Base-by-base conservation (phyloP, 2,329 filamentous ascomycete genomes). In the Aspergillus transmontanensis region DNA sequence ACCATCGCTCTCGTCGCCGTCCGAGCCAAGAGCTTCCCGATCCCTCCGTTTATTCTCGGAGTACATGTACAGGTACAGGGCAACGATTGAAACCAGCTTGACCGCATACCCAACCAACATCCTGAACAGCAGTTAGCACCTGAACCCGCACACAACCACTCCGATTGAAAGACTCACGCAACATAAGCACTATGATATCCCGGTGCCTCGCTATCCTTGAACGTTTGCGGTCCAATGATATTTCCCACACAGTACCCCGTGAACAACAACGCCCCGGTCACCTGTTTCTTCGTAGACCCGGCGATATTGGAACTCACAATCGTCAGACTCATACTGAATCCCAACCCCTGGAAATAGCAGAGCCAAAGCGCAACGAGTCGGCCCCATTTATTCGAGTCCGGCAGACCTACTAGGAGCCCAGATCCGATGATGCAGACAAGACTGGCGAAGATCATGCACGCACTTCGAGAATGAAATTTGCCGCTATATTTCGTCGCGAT, bases 351-450 rank as follows among this genome's bases (percentile, higher is more conserved):
- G 69, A 85, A 85, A 67, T 81, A 85, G 64, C 82, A 85, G 16
- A 88, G 76, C 84, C 85, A 87, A 4, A 87, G 78, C 0, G 82
- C 84, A 5, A 87, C 85, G 1, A 87, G 75, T 3, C 84, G 78
- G 14, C 84, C 85, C 85, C 85, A 87, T 76, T 85, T 85, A 67
- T 85, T 84, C 45, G 69, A 68, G 23, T 75, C 69, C 0, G 84
- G 83, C 6, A 87, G 73, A 0, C 80, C 84, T 5, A 87, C 84
- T 1, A 88, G 79, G 19, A 87, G 69, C 0, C 76, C 81, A 0
- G 84, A 77, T 12, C 85, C 85, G 11, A 84, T 61, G 66, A 87
- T 86, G 67, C 85, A 87, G 30, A 86, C 82, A 0, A 71, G 69
- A 71, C 87, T 87, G 3, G 85, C 85, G 6, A 82, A 71, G 4